Evolutionary conservation across 306 rosid species (phyloP), one percentile per base, ranked within the genome.

Genomic region (Rosa persica): DNA sequence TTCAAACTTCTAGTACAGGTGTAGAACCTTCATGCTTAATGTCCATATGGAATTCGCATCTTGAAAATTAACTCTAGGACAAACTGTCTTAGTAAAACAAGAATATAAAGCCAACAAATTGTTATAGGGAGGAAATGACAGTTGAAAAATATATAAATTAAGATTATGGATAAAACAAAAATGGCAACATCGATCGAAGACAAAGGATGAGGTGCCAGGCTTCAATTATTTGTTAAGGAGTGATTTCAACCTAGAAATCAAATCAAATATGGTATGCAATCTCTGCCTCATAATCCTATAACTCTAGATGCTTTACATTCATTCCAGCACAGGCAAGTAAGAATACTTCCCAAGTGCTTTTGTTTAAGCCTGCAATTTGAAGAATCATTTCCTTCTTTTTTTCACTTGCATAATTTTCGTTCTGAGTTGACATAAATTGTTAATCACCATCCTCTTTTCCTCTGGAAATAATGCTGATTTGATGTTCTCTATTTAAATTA

Each of bases 261-360:
- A 30, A 30, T 30, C 34, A 30, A 30, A 30, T 30, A 30, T 30
- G 34, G 34, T 30, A 30, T 30, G 34, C 34, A 30, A 2, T 30
- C 34, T 30, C 34, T 30, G 34, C 34, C 34, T 30, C 34, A 30
- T 27, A 27, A 27, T 30, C 34, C 34, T 30, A 30, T 30, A 30
- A 3, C 34, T 3, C 34, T 30, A 30, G 34, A 30, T 30, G 34
- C 34, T 30, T 30, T 30, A 30, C 34, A 30, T 30, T 30, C 34
- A 30, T 96, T 96, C 89, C 99, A 96, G 87, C 96, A 91, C 62
- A 93, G 99, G 99, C 93, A 83, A 86, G 90, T 77, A 77, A 72
- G 65, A 76, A 36, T 6, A 48, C 17, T 70, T 25, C 55, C 3
- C 25, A 36, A 75, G 52, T 70, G 19, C 60, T 67, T 36, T 74